Evolutionary conservation across 164 flowering plant genomes (phyloP).

Genomic region (Sextonia rubra): DNA sequence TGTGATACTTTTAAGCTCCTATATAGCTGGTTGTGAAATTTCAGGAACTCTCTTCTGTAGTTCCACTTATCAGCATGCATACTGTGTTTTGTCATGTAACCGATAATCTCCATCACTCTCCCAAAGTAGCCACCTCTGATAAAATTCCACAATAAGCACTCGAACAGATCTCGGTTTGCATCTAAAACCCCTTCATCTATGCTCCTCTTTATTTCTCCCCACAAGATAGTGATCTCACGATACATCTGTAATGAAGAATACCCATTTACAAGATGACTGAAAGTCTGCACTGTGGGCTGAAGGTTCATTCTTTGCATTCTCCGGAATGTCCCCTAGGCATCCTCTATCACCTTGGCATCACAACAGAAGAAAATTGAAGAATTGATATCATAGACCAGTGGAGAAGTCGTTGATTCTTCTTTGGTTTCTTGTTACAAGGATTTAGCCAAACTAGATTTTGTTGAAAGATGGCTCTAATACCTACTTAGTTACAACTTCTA

Average conservation of each 20-base stretch:
- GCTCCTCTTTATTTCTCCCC: constrained; percentile 83
- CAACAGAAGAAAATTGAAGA: constrained; percentile 77
- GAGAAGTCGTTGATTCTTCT: constrained; percentile 22
- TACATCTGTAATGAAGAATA: constrained; percentile 61
- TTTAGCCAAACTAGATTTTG: constrained; percentile 36
- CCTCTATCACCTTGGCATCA: constrained; percentile 82
- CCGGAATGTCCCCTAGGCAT: constrained; percentile 54
- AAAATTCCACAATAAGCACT: constrained; percentile 55
- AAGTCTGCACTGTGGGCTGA: constrained; percentile 60
- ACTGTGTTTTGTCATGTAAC: constrained; percentile 38
- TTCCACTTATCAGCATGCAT: constrained; percentile 62
- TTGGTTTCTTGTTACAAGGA: constrained; percentile 33
- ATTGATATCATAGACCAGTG: constrained; percentile 44
- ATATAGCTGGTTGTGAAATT: constrained; percentile 69
- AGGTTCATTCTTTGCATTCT: constrained; percentile 51
- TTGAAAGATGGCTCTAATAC: too few relatives aligned
- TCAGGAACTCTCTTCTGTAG: constrained; percentile 63
- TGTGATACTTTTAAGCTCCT: constrained; percentile 46
- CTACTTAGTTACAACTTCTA: too few relatives aligned
- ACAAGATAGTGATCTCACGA: constrained; percentile 70
- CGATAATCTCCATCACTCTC: constrained; percentile 73
- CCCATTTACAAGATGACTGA: constrained; percentile 38
- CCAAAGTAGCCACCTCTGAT: constrained; percentile 85
- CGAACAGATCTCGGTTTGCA: constrained; percentile 51
- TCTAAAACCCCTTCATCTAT: constrained; percentile 29